Evolutionary conservation across 2,329 filamentous ascomycete genomes (phyloP), one percentile per base, ranked within the genome.

Genomic region (Paecilomyces dactylethromorphus): DNA sequence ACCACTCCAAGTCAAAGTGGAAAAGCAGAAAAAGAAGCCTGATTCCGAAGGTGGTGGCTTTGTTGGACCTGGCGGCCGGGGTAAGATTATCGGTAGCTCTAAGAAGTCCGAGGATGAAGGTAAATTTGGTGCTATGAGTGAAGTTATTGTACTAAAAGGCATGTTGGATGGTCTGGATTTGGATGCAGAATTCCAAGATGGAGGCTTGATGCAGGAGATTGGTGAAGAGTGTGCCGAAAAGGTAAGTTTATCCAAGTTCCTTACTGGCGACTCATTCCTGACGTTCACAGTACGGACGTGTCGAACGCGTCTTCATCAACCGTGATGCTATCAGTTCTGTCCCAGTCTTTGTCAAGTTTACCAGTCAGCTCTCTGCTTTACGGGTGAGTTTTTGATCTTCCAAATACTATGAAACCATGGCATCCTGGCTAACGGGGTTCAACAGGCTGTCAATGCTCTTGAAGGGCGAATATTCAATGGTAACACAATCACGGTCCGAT

Each of bases 341-440:
- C 12, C 84, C 86, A 56, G 94, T 99, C 3, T 97, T 96, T 73
- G 91, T 99, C 73, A 91, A 95, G 72, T 99, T 97, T 71, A 93
- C 90, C 1, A 89, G 89, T 64, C 85, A 88, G 67, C 80, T 97
- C 57, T 94, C 90, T 53, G 94, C 92, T 13, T 76, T 97, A 59
- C 84, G 92, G 66, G 90, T 92, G 81, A 78, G 87, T 82, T 56
- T 52, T 53, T 50, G 15, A 21, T 31, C 8, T 26, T 51, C 33
- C 18, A 51, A 51, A 10, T 53, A 22, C 35, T 58, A 29, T 52
- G 54, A 49, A 52, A 51, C 21, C 26, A 18, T 55, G 54, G 53
- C 22, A n/a, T 21, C 5, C 21, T 59, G 18, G 22, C 26, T 63
- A 59, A 60, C 70, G 52, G 69, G 56, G 55, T 58, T 35, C 39